phyloP scores from a whole-genome alignment of 768 basidiomycete genomes.

The Serendipita vermifera region DNA sequence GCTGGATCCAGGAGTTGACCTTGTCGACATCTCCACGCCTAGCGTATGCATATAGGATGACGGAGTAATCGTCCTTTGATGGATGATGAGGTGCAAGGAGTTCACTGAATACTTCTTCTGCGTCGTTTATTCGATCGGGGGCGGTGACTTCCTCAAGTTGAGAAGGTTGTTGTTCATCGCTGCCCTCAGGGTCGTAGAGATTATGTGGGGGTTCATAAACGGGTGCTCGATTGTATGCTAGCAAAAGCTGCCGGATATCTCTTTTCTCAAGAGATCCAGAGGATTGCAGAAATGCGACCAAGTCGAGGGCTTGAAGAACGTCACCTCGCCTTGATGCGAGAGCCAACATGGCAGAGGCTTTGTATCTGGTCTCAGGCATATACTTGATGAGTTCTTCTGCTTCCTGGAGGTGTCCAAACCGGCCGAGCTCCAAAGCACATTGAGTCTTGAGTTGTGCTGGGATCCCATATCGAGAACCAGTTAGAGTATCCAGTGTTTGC shows the following conservation, averaged over 20 bases:
- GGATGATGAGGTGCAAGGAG: constrained; percentile 39
- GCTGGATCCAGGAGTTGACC: constrained; percentile 41
- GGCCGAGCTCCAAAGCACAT: not conserved
- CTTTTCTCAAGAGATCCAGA: not conserved
- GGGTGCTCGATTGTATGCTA: not conserved
- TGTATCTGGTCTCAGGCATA: not conserved
- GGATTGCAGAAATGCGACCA: not conserved
- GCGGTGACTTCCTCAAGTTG: not conserved
- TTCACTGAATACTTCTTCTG: constrained; percentile 39
- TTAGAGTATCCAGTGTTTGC: not conserved
- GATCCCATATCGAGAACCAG: not conserved
- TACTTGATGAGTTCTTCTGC: not conserved
- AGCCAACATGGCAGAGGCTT: not conserved
- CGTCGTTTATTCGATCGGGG: constrained; percentile 19
- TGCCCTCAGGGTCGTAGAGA: too few species aligned
- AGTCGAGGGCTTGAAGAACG: not conserved
- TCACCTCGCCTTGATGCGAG: not conserved
- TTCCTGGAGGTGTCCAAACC: not conserved
- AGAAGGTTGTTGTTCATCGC: not conserved
- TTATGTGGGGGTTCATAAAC: too few species aligned
- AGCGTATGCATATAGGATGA: constrained; percentile 43
- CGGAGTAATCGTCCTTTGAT: constrained; percentile 38
- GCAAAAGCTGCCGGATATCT: not conserved
- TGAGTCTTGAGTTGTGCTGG: not conserved
- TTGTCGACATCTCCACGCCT: constrained; percentile 27